Base-by-base conservation (phyloP, 75 land plant species). In the Sequoia sempervirens region DNA sequence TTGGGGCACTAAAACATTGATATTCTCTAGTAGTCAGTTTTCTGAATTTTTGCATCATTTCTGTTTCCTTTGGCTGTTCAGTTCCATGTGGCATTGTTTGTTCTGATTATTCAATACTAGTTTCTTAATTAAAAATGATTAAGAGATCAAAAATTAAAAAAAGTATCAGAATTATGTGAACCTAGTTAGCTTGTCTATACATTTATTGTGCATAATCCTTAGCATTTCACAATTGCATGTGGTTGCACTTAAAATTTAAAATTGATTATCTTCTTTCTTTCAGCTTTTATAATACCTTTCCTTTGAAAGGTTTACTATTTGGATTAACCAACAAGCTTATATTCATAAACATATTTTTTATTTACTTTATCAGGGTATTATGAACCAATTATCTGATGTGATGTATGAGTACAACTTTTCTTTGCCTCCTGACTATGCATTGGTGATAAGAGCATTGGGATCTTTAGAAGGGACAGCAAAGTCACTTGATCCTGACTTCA, bases 401-500 rank as follows among this genome's bases (percentile, higher is more conserved):
- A 97, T 96, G 99, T 97, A 97, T 80, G 93, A 94, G 54, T 92
- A 92, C 83, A 90, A 94, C 81, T 97, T 97, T 86, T 91, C 96
- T 47, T 86, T 97, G 46, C 98, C 99, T 40, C 99, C 99, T 37
- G 96, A 97, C 82, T 97, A 95, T 89, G 99, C 97, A 11, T 83
- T 97, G 80, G 99, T 97, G 34, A 90, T 97, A 43, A 92, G 99
- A 91, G 99, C 99, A 4, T 81, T 97, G 72, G 98, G 99, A 82
- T 95, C 99, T 53, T 84, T 97, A 23, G 99, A 97, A 92, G 99
- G 99, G 83, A 97, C 99, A 6, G 99, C 99, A 52, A 97, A 97
- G 75, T 90, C 87, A 47, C 87, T 97, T 64, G 99, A 97, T 92
- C 99, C 99, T 70, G 92, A 89, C 58, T 97, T 97, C 85, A 92